phyloP scores from a whole-genome alignment of 2,329 filamentous ascomycete species.

The Didymella lethalis region DNA sequence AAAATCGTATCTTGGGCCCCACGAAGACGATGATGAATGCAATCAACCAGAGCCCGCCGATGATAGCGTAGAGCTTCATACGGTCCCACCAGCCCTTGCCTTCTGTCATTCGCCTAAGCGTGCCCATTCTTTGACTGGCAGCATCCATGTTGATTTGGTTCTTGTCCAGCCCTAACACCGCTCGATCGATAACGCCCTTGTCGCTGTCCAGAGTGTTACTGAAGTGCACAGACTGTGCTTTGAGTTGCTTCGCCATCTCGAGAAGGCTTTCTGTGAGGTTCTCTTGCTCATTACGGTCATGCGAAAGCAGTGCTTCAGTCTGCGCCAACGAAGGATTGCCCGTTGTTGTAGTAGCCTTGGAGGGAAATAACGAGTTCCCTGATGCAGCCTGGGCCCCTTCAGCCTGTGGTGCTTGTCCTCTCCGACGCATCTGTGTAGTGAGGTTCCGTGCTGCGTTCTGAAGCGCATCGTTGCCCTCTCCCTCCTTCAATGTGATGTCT shows the following conservation, averaged over 20 bases:
- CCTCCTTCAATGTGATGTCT: conserved; percentile 39
- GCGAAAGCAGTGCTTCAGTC: conserved; percentile 74
- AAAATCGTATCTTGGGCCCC: conserved; percentile 88
- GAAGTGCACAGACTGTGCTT: conserved; percentile 76
- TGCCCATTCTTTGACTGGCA: conserved; percentile 79
- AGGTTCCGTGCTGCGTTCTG: conserved; percentile 46
- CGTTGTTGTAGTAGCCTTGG: conserved; percentile 38
- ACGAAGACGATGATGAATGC: conserved; percentile 83
- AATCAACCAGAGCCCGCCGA: conserved; percentile 80
- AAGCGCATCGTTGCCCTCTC: conserved; percentile 44
- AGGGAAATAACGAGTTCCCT: conserved; percentile 54
- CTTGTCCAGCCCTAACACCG: conserved; percentile 77
- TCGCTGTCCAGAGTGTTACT: conserved; percentile 75
- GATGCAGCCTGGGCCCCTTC: conserved; percentile 39
- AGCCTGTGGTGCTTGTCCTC: conserved; percentile 33
- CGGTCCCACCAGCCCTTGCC: conserved; percentile 87
- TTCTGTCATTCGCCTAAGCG: conserved; percentile 80
- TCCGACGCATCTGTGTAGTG: conserved; percentile 45
- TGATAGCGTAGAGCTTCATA: conserved; percentile 83
- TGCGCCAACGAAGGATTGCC: conserved; percentile 40
- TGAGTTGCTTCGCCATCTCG: conserved; percentile 78
- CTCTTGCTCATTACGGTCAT: conserved; percentile 84
- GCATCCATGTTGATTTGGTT: conserved; percentile 79
- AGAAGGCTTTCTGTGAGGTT: conserved; percentile 82
- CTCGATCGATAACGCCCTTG: conserved; percentile 74